Evolutionary conservation across 805 yeast genomes (phyloP).

Genomic region (Metschnikowia colocasiae): DNA sequence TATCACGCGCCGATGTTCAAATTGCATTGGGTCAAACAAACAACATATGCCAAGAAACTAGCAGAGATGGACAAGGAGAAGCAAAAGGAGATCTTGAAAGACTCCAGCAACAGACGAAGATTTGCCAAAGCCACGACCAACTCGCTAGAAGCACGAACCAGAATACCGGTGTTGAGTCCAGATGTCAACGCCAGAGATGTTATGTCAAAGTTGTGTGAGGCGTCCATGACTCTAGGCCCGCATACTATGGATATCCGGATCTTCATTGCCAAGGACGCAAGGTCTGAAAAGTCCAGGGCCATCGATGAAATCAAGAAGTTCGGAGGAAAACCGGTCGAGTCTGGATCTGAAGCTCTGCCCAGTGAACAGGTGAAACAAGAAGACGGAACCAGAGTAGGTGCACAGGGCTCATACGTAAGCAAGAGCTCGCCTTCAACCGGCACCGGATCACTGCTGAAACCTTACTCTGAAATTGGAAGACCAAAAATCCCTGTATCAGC

Average conservation of each 20-base stretch:
- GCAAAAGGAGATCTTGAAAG: constrained; percentile 17
- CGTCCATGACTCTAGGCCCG: constrained; percentile 71
- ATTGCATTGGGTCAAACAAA: constrained; percentile 75
- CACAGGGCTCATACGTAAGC: not conserved
- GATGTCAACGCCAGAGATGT: constrained; percentile 66
- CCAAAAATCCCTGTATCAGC: not conserved
- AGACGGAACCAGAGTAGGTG: no score
- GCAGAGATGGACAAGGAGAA: constrained; percentile 33
- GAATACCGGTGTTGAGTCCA: constrained; percentile 34
- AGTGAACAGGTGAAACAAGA: not conserved
- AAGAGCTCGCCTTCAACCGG: not conserved
- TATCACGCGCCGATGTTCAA: constrained; percentile 71
- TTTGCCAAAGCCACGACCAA: constrained; percentile 20
- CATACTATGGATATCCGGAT: constrained; percentile 74
- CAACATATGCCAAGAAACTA: constrained; percentile 48
- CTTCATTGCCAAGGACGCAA: constrained; percentile 82
- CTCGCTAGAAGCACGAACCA: constrained; percentile 18
- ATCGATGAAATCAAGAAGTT: constrained; percentile 20
- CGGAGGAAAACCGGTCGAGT: constrained; percentile 4
- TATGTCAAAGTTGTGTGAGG: constrained; percentile 85
- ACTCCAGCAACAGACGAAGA: constrained; percentile 15
- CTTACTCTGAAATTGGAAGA: not conserved
- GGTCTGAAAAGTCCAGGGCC: constrained; percentile 47
- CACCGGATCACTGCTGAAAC: not conserved
- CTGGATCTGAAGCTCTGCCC: not conserved